Evolutionary conservation across 2,329 filamentous ascomycete genomes (phyloP), one percentile per base, ranked within the genome.

Genomic region (Cladophialophora carrionii): DNA sequence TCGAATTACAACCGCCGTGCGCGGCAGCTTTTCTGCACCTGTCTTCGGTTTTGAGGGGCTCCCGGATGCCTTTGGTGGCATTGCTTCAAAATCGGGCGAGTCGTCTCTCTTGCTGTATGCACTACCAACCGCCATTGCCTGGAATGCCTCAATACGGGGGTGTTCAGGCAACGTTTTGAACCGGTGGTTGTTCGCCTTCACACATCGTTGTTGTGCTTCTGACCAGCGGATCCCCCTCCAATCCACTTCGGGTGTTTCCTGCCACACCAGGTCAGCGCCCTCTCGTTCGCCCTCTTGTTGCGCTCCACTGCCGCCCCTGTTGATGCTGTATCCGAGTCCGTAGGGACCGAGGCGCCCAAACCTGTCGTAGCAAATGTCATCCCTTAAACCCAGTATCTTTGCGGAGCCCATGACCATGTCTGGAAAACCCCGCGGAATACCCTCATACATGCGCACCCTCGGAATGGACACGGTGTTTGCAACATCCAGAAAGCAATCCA

Each of bases 361-460:
- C 1, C 95, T 85, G 71, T 99, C 95, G 74, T 96, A 97, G 79
- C 95, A 99, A 54, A 97, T 86, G 72, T 96, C 89, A 70, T 96
- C 87, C 20, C 90, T 86, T 41, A 98, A 80, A 0, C 88, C 89
- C 12, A 98, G 78, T 48, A 94, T 77, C 9, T 92, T 87, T 72
- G 96, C 93, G 0, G 92, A 96, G n/a, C 95, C 95, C 73, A 94
- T 85, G 1, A 91, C 86, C 64, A 92, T 86, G 56, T 95, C 87
- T 0, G 95, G 95, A 75, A 96, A 96, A 0, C 93, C 94, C 64
- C 85, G 83, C 0, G 92, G 90, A 2, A 95, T 85, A 2, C 94
- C 94, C 10, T 88, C 81, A 71, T 90, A 93, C 70, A 89, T 89
- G 22, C 87, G 87, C 52, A 96, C 79, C 4, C 83, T 77, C 0